Percentiles rank a stretch among this genome's conserved stretches.
These are phyloP conservation scores for Capronia epimyces DNA, from an alignment of 2,329 filamentous ascomycete species.

Conservation along the genomic window DNA sequence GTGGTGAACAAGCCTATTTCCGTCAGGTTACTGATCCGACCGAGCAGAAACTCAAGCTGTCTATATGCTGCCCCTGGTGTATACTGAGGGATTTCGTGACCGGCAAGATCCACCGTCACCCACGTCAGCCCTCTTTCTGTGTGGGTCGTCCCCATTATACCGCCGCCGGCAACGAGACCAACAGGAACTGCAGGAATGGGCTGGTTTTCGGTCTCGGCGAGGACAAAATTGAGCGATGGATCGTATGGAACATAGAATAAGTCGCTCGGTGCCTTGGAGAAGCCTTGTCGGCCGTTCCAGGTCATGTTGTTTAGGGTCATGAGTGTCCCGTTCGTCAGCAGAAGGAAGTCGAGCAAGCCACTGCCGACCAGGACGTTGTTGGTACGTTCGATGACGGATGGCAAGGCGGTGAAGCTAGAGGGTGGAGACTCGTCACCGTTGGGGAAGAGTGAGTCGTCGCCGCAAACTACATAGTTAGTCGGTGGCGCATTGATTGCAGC, in stretches of 20 bases:
- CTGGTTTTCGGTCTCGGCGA: slow-evolving; percentile 26
- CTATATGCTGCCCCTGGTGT: slow-evolving; percentile 63
- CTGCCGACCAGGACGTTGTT: slow-evolving; percentile 49
- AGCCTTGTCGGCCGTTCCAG: slow-evolving; percentile 47
- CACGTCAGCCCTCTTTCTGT: slow-evolving; percentile 45
- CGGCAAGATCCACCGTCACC: slow-evolving; percentile 26
- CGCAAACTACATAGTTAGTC: slow-evolving; percentile 42
- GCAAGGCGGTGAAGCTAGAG: slow-evolving; percentile 18
- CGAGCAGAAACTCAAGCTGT: slow-evolving; percentile 69
- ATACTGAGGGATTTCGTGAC: slow-evolving; percentile 54
- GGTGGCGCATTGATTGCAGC: slow-evolving; percentile 46
- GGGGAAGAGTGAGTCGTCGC: slow-evolving; percentile 34
- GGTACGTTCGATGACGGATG: slow-evolving; percentile 45
- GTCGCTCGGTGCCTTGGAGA: slow-evolving; percentile 39
- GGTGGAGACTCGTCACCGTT: slow-evolving; percentile 46
- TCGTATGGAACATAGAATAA: slow-evolving; percentile 44
- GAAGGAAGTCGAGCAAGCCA: slow-evolving; percentile 46
- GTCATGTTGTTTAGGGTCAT: slow-evolving; percentile 52
- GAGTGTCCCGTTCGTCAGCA: slow-evolving; percentile 49
- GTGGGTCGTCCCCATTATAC: slow-evolving; percentile 40
- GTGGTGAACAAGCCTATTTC: slow-evolving; percentile 21
- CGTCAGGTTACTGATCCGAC: slow-evolving; percentile 43
- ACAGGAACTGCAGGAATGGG: slow-evolving; percentile 31
- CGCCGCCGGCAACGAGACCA: slow-evolving; percentile 37
- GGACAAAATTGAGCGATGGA: slow-evolving; percentile 35